A percentile compares a stretch with the other conserved stretches of the same genome.
Evolutionary conservation across 257 asterid species (phyloP).

Genomic region (Haberlea rhodopensis): DNA sequence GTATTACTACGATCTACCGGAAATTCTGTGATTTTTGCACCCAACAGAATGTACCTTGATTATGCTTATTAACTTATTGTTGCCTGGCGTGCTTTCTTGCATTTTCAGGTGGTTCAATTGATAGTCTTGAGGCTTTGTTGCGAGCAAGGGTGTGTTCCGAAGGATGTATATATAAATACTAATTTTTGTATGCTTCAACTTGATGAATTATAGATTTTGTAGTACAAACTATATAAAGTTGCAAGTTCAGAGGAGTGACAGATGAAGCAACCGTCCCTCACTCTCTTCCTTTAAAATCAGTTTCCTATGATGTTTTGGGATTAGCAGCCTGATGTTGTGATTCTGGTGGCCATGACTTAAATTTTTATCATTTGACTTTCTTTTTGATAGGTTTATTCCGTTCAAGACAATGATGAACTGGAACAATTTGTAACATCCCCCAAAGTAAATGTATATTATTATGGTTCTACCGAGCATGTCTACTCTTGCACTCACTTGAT

Average conservation of each 20-base stretch:
- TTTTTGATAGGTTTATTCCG: conserved; percentile 64
- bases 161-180: conserved; percentile 20
- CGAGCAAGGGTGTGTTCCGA: conserved; percentile 74
- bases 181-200: conserved; percentile 11
- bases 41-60: conserved; percentile 16
- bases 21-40: neutral
- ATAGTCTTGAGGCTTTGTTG: conserved; percentile 76
- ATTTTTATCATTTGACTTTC: conserved; percentile 26
- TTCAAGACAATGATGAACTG: conserved; percentile 70
- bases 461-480: conserved; percentile 44
- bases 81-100: conserved; percentile 25
- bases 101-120: conserved; percentile 80
- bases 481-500: conserved; percentile 29
- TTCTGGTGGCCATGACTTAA: conserved; percentile 14
- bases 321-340: neutral
- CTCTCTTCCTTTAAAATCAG: neutral
- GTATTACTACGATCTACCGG: conserved; percentile 22
- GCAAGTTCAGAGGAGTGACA: neutral
- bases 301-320: neutral
- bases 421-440: conserved; percentile 73
- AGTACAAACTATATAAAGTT: neutral
- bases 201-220: neutral
- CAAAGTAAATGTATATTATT: conserved; percentile 59
- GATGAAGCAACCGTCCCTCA: conserved; percentile 3
- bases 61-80: conserved; percentile 18